Base-by-base conservation (phyloP, 768 basidiomycete species). In the Pisolithus tinctorius region DNA sequence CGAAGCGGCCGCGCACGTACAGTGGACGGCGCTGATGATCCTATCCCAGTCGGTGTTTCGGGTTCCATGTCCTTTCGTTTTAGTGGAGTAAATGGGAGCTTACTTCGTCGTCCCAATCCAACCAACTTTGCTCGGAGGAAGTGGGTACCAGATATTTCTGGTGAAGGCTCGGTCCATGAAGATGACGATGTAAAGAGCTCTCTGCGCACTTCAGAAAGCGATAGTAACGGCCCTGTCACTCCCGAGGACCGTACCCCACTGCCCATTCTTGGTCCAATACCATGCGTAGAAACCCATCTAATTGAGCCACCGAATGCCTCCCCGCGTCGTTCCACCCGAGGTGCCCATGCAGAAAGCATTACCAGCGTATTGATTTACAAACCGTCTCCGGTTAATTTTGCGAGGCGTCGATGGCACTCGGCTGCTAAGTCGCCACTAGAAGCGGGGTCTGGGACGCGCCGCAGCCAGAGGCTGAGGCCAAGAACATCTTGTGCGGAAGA, bases 321-420 rank as follows among this genome's bases (percentile, higher is more conserved):
- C 55, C 50, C 57, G 50, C 62, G 56, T 57, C 55, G 40, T 49
- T 53, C 63, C 44, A 63, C 51, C 14, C 65, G 65, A 54, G 61
- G 57, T 50, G 53, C 37, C 55, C 45, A 50, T 42, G 45, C 45
- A 26, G 52, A 59, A 34, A 51, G 47, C 49, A 26, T 67, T 63
- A 69, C 73, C 45, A 72, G 69, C 27, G 71, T 77, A 29, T 59
- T 82, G 58, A 77, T 75, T 23, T 78, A 74, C 63, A 81, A 80
- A 47, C 83, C 83, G 14, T 79, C 81, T 36, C 83, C 83, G n/a
- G 74, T 77, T 63, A 74, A 75, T 57, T 83, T 80, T 61, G 82
- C 83, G 7, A 77, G 75, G 58, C 77, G 79, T 48, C 77, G 82
- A 52, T 83, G 83, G 83, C 75, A 70, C 54, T 75, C 74, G 39